Base-by-base conservation (phyloP, 2,329 filamentous ascomycete species). In the Scytalidium lignicola region DNA sequence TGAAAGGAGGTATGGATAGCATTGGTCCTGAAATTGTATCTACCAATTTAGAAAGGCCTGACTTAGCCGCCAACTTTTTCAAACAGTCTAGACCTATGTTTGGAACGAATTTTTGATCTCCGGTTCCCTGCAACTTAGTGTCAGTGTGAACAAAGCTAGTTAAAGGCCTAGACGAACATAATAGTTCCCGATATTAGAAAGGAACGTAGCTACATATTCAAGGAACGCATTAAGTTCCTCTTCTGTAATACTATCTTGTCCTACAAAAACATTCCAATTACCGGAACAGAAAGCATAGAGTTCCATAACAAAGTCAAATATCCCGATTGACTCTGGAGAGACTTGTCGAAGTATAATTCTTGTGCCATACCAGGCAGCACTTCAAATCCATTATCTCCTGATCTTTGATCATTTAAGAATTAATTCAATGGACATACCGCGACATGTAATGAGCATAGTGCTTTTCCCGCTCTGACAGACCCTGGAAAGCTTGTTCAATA, bases 391-490 rank as follows among this genome's bases (percentile, higher is more conserved):
- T 50, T 28, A 29, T 48, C 9, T 4, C 40, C 23, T n/a, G 43
- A 39, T 40, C 48, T 55, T 32, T 21, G 23, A 6, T 10, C 6
- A 17, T 10, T 19, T 28, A 47, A 8, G 12, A 21, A 23, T 13
- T 21, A 42, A 44, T 55, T 6, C 6, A 26, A 10, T 5, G 6
- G 5, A 26, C 23, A 26, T 5, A 64, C 65, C 63, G 58, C 37
- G 61, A 59, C 61, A 85, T 75, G 57, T 78, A 77, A 65, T 86
- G 82, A 17, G 81, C 80, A 68, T 86, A 86, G 65, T 78, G 74
- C 65, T 84, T 82, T 65, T 86, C 73, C 50, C 75, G 65, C 32
- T 71, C 62, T 18, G 65, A 71, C 43, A 82, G 66, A 21, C 71
- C 74, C 41, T 84, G 76, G 60, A 87, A 88, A 2, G 51, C 44